Percentiles rank a stretch among this genome's conserved stretches.
These are phyloP conservation scores for Termitomyces sp. DNA, from an alignment of 768 basidiomycete species.

Conservation along the genomic window DNA sequence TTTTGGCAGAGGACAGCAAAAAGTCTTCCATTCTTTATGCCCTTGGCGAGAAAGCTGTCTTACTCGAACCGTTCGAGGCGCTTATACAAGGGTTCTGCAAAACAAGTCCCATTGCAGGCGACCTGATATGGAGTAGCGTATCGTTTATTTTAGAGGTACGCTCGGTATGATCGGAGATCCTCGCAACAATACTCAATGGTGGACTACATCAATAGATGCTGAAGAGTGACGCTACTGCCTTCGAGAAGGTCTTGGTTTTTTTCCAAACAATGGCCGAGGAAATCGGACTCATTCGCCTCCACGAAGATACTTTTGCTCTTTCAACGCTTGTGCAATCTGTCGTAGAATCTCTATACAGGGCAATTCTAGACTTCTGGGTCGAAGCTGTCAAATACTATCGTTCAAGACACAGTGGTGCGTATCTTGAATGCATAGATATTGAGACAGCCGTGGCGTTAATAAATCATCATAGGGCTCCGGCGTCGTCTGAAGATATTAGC, in stretches of 20 bases:
- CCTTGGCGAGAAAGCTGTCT: neutral
- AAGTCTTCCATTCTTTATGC: neutral
- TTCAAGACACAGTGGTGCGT: neutral
- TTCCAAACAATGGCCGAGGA: neutral
- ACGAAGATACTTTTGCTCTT: neutral
- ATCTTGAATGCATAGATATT: neutral
- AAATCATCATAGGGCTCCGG: neutral
- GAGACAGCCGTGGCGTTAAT: neutral
- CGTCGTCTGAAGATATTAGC: neutral
- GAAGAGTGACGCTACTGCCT: neutral
- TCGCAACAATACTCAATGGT: neutral
- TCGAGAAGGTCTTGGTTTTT: neutral
- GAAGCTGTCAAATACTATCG: slow-evolving; percentile 3
- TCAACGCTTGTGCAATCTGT: neutral
- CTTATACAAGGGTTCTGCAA: neutral
- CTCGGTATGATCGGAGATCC: neutral
- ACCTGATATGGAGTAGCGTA: neutral
- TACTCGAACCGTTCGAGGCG: neutral
- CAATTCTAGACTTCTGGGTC: slow-evolving; percentile 3
- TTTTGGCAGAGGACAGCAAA: neutral
- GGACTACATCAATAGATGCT: neutral
- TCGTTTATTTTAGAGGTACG: neutral
- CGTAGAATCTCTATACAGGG: neutral
- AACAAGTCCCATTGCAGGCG: neutral
- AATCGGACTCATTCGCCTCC: neutral